A percentile compares a stretch with the other conserved stretches of the same genome.
Conservation (phyloP, 176 grass and related monocot species). For the Secale cereale region DNA sequence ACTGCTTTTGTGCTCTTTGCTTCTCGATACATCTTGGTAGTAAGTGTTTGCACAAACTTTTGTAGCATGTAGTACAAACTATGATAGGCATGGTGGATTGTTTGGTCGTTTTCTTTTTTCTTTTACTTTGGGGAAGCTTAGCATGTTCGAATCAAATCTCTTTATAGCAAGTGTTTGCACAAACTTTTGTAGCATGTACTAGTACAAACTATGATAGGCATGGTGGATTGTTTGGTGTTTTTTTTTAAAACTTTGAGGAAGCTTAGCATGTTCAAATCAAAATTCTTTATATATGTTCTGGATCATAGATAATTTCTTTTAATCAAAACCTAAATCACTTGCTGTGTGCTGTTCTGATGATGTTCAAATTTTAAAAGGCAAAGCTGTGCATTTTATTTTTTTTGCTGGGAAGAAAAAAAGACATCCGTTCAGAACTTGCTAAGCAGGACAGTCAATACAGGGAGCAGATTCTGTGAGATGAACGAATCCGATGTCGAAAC, state of each 20-base stretch:
- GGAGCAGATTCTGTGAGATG: slow-evolving; percentile 35
- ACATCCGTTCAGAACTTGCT: slow-evolving; percentile 5
- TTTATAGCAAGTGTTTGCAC: slow-evolving; percentile 33
- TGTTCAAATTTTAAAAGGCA: slow-evolving; percentile 7
- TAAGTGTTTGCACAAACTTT: slow-evolving; percentile 45
- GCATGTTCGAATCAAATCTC: neutral
- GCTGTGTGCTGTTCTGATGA: neutral
- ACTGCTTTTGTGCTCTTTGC: slow-evolving; percentile 45
- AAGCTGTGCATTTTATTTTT: neutral
- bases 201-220: slow-evolving; percentile 50
- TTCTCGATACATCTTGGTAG: slow-evolving; percentile 35
- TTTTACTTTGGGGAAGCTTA: too few relatives aligned
- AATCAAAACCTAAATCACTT: neutral
- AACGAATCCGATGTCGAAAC: slow-evolving; percentile 37
- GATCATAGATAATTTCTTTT: neutral
- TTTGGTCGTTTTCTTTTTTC: neutral
- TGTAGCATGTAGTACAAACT: slow-evolving; percentile 50
- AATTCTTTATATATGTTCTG: neutral
- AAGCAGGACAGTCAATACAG: slow-evolving; percentile 27
- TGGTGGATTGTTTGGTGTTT: slow-evolving; percentile 17
- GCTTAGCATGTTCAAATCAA: slow-evolving; percentile 28
- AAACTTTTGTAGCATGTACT: slow-evolving; percentile 51
- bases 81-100: slow-evolving; percentile 40
- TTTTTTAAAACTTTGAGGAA: slow-evolving; percentile 38
- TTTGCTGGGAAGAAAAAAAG: neutral